A percentile compares a stretch with the other conserved stretches of the same genome.
These are phyloP conservation scores for Pleoardoris graminearum DNA, from an alignment of 2,329 filamentous ascomycete genomes.

Conservation along the genomic window DNA sequence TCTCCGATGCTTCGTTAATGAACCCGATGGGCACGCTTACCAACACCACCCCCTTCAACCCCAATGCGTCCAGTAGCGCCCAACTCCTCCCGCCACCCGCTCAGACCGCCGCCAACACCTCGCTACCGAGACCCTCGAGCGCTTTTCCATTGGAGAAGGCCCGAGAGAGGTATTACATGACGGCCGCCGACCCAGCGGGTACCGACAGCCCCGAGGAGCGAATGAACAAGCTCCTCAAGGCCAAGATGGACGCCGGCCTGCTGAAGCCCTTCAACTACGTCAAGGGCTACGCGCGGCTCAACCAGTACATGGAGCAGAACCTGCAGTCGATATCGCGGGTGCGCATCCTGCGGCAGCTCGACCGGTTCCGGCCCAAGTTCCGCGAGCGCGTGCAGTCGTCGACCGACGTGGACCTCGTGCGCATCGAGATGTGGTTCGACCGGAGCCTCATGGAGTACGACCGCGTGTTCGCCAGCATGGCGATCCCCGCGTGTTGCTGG, in stretches of 20 bases:
- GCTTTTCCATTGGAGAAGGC: conserved; percentile 69
- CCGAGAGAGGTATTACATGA: conserved; percentile 89
- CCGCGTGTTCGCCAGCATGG: conserved; percentile 98
- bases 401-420: conserved; percentile 90
- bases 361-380: conserved; percentile 93
- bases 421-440: conserved; percentile 99
- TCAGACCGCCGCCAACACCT: conserved; percentile 53
- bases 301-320: conserved; percentile 88
- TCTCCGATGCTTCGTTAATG: conserved; percentile 61
- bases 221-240: conserved; percentile 90
- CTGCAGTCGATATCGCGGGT: conserved; percentile 81
- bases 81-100: conserved; percentile 48
- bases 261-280: conserved; percentile 98
- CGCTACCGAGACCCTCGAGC: conserved; percentile 64
- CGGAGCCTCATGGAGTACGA: conserved; percentile 96
- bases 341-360: conserved; percentile 87
- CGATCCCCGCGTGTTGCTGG: conserved; percentile 97
- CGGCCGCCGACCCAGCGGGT: conserved; percentile 91
- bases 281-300: conserved; percentile 87
- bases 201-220: conserved; percentile 86
- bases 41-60: conserved; percentile 34
- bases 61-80: conserved; percentile 53
- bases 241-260: conserved; percentile 94
- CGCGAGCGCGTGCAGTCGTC: conserved; percentile 89
- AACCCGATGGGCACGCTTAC: conserved; percentile 48